Percentiles rank a stretch among this genome's conserved stretches.
These are phyloP conservation scores for Fusarium phyllophilum DNA, from an alignment of 2,329 filamentous ascomycete genomes.

Conservation along the genomic window DNA sequence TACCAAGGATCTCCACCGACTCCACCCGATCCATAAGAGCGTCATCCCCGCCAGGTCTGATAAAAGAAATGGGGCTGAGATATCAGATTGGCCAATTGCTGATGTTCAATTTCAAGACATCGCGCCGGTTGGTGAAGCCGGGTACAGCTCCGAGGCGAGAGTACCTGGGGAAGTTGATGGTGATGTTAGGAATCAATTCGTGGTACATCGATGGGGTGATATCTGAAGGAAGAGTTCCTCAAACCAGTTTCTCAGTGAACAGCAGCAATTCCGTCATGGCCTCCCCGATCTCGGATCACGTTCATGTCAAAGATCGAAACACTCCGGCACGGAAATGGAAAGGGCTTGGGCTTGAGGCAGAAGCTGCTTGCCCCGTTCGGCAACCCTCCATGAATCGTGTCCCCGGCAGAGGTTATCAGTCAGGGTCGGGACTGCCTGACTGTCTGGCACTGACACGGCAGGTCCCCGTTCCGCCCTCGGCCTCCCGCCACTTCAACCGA, in stretches of 20 bases:
- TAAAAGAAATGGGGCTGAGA: constrained; percentile 13
- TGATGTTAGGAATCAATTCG: constrained; percentile 15
- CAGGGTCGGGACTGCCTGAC: constrained; percentile 11
- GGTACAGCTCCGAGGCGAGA: constrained; percentile 21
- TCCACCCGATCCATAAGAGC: constrained; percentile 33
- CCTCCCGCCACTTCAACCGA: constrained; percentile 29
- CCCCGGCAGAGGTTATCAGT: constrained; percentile 17
- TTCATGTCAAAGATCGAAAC: neutral
- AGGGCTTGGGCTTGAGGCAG: neutral
- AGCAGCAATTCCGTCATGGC: neutral
- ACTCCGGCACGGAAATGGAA: neutral
- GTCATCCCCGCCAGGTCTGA: constrained; percentile 25
- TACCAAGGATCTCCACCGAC: constrained; percentile 37
- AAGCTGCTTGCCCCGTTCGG: constrained; percentile 23
- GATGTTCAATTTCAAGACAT: constrained; percentile 36
- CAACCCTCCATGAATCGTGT: constrained; percentile 35
- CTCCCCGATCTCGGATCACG: neutral
- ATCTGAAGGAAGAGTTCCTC: neutral
- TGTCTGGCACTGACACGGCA: constrained; percentile 24
- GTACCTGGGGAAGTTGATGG: constrained; percentile 17
- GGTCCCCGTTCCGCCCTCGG: constrained; percentile 23
- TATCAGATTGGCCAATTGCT: constrained; percentile 30
- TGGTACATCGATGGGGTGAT: neutral
- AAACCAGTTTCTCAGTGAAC: neutral
- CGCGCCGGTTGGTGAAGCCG: constrained; percentile 15